Percentiles rank a stretch among this genome's conserved stretches.
phyloP scores from a whole-genome alignment of 1,284 basidiomycete species.

The Fomitopsis betulina region DNA sequence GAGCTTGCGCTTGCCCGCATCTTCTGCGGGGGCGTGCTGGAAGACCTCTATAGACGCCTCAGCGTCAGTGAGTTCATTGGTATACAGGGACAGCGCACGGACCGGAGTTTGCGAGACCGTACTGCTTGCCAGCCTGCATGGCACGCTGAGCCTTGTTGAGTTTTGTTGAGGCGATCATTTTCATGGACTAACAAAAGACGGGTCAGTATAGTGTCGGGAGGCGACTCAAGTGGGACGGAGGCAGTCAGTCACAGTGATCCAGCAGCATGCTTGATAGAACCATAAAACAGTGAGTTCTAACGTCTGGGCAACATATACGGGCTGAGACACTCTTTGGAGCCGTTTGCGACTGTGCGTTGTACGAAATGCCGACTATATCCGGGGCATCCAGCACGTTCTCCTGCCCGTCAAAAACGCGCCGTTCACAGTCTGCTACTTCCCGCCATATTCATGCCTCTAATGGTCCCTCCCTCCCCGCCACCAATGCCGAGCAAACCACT shows the following conservation, averaged over 20 bases:
- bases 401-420: neutral
- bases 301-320: too few species aligned
- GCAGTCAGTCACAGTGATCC: too few species aligned
- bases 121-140: conserved; percentile 92
- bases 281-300: too few species aligned
- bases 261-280: too few species aligned
- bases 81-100: conserved; percentile 26
- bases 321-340: neutral
- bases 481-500: conserved; percentile 20
- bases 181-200: conserved; percentile 78
- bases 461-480: neutral
- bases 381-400: too few species aligned
- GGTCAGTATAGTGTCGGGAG: neutral
- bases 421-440: neutral
- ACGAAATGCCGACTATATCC: too few species aligned
- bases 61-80: neutral
- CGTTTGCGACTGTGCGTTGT: too few species aligned
- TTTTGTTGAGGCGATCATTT: conserved; percentile 99
- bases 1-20: conserved; percentile 68
- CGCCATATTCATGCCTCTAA: neutral
- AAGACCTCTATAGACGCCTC: conserved; percentile 68
- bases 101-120: conserved; percentile 94
- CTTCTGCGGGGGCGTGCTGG: conserved; percentile 63
- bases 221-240: too few species aligned
- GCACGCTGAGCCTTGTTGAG: conserved; percentile 94